Percentiles rank a stretch among this genome's conserved stretches.
These are phyloP conservation scores for Coffea eugenioides DNA, from an alignment of 257 asterid genomes.

Conservation along the genomic window DNA sequence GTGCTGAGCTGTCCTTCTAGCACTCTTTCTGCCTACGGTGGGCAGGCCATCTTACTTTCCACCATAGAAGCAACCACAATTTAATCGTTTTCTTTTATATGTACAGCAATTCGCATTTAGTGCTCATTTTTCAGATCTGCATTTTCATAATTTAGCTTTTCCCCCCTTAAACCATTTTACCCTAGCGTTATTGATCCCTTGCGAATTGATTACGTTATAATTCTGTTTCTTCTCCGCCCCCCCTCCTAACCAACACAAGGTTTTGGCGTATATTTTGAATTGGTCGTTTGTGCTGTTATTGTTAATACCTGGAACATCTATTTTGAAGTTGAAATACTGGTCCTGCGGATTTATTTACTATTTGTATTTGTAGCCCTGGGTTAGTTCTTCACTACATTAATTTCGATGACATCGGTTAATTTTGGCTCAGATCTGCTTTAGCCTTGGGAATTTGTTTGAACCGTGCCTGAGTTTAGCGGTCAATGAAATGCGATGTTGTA, in stretches of 20 bases:
- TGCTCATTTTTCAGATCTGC: conserved; percentile 20
- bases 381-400: background rate
- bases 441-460: background rate
- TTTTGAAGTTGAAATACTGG: background rate
- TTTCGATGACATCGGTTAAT: background rate
- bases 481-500: background rate
- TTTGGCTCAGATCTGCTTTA: conserved; percentile 9
- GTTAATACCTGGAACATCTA: background rate
- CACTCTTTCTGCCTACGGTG: no score
- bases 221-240: background rate
- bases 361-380: no score
- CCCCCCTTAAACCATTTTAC: background rate
- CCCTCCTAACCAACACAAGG: no score
- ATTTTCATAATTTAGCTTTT: background rate
- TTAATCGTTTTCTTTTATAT: conserved; percentile 3
- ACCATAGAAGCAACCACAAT: no score
- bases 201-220: background rate
- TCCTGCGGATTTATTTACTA: background rate
- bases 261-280: background rate
- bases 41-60: no score
- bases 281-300: background rate
- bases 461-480: background rate
- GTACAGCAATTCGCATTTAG: background rate
- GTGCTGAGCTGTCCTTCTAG: no score
- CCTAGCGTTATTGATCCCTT: background rate